A percentile compares a stretch with the other conserved stretches of the same genome.
Evolutionary conservation across 371 early-diverging fungal genomes (phyloP).

Genomic region (Apophysomyces variabilis): DNA sequence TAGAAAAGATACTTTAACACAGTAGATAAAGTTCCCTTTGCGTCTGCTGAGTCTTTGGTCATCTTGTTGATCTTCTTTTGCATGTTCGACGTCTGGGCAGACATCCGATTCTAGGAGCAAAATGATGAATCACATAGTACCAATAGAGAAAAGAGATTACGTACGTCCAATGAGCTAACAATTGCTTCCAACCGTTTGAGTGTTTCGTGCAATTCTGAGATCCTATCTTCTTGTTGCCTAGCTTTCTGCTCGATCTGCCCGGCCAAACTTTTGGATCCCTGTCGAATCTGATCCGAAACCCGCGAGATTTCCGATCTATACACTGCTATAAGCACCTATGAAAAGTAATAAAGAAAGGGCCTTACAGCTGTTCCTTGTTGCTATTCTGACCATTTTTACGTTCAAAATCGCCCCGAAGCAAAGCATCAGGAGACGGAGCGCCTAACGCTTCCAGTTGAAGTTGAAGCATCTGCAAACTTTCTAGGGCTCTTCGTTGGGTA

Average conservation of each 20-base stretch:
- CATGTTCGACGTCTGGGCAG: conserved; percentile 23
- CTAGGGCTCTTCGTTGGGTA: conserved; percentile 72
- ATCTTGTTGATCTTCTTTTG: conserved; percentile 39
- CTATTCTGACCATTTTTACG: not conserved
- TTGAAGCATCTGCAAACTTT: conserved; percentile 64
- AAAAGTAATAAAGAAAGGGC: not conserved
- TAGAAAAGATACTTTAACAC: conserved; percentile 45
- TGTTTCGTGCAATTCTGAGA: conserved; percentile 29
- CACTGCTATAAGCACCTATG: not conserved
- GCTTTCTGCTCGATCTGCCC: conserved; percentile 23
- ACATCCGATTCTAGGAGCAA: conserved; percentile 29
- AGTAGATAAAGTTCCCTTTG: conserved; percentile 45
- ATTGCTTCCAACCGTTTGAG: conserved; percentile 31
- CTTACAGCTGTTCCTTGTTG: conserved; percentile 25
- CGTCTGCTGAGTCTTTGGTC: conserved; percentile 41
- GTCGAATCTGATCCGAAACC: conserved; percentile 23
- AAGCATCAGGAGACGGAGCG: conserved; percentile 44
- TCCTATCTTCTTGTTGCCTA: conserved; percentile 36
- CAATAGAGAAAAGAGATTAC: not conserved
- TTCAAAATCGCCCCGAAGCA: conserved; percentile 34
- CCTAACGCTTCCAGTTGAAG: conserved; percentile 61
- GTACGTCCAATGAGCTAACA: conserved; percentile 39
- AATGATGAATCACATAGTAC: not conserved
- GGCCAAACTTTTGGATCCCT: conserved; percentile 15
- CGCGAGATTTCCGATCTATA: conserved; percentile 9